Base-by-base conservation (phyloP, 768 basidiomycete species). In the Nidularia pulvinata region DNA sequence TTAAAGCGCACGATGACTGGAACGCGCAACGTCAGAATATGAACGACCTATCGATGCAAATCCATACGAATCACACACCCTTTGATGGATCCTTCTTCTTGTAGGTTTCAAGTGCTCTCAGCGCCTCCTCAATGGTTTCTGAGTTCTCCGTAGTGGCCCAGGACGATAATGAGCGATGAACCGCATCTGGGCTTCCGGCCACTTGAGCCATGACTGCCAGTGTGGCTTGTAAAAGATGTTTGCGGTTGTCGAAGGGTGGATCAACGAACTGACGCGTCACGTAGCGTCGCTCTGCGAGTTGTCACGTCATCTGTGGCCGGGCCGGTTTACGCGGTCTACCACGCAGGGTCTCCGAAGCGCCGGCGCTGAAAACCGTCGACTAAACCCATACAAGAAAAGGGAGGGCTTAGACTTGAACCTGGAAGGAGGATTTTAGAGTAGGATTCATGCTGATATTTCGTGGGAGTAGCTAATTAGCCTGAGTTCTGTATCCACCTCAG, bases 1-100 rank as follows among this genome's bases (percentile, higher is more conserved):
- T 95, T 95, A 83, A 99, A 99, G 44, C 95, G 87, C 7, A 99
- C 93, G 57, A 98, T 87, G 49, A 98, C 96, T 98, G 43, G 33
- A 7, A 13, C 11, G 11, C 16, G n/a, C 19, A 46, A 22, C 9
- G 30, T 52, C 10, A n/a, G 25, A 25, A 22, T 46, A 14, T 10
- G 44, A 46, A 33, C 34, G 22, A 45, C 30, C 16, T 32, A 13
- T 32, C 25, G 43, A 45, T 14, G 4, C 14, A 51, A 2, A n/a
- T 49, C 13, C 14, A 49, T 4, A 14, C 30, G 25, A 4, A 7
- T 32, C 10, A 6, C 13, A 39, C 39, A 91, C 91, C 88, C 77
- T 93, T 94, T 51, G 81, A 78, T 0, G 83, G 75, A 66, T 93
- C 91, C 65, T 91, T 91, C 70, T 91, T 88, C 79, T 88, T 91